A percentile compares a stretch with the other conserved stretches of the same genome.
Conservation (phyloP, 306 rosid genomes). For the Begonia fuchsioides region DNA sequence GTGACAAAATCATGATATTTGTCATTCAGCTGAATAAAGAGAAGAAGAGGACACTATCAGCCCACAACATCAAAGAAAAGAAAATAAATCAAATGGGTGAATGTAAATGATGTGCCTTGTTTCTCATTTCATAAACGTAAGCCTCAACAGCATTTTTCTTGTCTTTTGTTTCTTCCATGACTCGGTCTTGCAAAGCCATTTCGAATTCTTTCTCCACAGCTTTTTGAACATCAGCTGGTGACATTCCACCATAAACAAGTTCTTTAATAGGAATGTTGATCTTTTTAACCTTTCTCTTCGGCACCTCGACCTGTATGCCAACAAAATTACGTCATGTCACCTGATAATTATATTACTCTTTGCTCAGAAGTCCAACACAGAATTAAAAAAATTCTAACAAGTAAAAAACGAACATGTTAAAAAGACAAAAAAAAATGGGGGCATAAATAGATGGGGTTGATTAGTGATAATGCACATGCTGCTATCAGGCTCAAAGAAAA, state of each 20-base stretch:
- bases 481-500: too few species aligned
- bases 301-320: slow-evolving; percentile 40
- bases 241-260: slow-evolving; percentile 68
- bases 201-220: slow-evolving; percentile 87
- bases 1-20: slow-evolving; percentile 62
- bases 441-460: too few species aligned
- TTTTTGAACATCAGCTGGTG: slow-evolving; percentile 47
- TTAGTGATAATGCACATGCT: too few species aligned
- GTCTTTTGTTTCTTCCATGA: slow-evolving; percentile 95
- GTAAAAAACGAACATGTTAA: too few species aligned
- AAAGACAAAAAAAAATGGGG: too few species aligned
- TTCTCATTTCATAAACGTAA: slow-evolving; percentile 89
- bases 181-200: slow-evolving; percentile 96
- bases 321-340: not conserved
- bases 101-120: slow-evolving; percentile 45
- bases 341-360: not conserved
- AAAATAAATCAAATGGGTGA: too few species aligned
- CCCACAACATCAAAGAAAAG: not conserved
- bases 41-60: slow-evolving; percentile 10
- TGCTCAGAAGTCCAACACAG: not conserved
- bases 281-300: slow-evolving; percentile 79
- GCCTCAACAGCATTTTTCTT: slow-evolving; percentile 93
- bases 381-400: not conserved
- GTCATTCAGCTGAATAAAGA: slow-evolving; percentile 53
- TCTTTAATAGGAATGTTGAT: slow-evolving; percentile 48